Evolutionary conservation across 208 protist species (phyloP), one percentile per base, ranked within the genome.

Genomic region (Crithidia mellificae): DNA sequence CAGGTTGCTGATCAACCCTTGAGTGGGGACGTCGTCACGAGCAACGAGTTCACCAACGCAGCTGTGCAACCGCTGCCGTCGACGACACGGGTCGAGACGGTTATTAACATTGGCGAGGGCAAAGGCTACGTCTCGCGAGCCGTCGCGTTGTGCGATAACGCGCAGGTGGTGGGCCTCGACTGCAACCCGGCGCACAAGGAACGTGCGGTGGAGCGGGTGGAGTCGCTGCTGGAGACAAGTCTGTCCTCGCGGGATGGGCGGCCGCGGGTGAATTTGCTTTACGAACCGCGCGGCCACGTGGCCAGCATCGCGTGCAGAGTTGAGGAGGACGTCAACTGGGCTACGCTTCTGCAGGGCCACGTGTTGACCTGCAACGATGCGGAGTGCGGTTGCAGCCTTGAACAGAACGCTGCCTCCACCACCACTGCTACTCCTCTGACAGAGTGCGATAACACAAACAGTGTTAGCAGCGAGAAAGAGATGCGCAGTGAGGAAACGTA

Each of bases 31-130:
- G n/a, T n/a, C n/a, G n/a, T n/a, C n/a, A n/a, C n/a, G n/a, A n/a
- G n/a, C n/a, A n/a, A n/a, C n/a, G n/a, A n/a, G n/a, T n/a, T n/a
- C n/a, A n/a, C n/a, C n/a, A n/a, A n/a, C n/a, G n/a, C n/a, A n/a
- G n/a, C 19, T n/a, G 22, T 24, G 6, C 24, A 14, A 34, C 54
- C 29, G 27, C 39, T 41, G 2, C 24, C 38, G 2, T 22, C 6
- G 34, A 19, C 39, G 7, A 55, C 56, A 39, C 34, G 44, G 14
- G 83, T 90, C n/a, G 29, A 74, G 24, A 93, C 88, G 15, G 75
- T 91, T 11, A 72, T 96, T 25, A 96, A 96, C 74, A 80, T 96
- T n/a, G 92, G 92, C 7, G 92, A 96, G 62, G 92, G 92, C 25
- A 96, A 96, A 57, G 92, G 92, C 24, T 96, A 96, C 65, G 83